Evolutionary conservation across 371 early-diverging fungal genomes (phyloP).

Genomic region (Mortierella sp.): DNA sequence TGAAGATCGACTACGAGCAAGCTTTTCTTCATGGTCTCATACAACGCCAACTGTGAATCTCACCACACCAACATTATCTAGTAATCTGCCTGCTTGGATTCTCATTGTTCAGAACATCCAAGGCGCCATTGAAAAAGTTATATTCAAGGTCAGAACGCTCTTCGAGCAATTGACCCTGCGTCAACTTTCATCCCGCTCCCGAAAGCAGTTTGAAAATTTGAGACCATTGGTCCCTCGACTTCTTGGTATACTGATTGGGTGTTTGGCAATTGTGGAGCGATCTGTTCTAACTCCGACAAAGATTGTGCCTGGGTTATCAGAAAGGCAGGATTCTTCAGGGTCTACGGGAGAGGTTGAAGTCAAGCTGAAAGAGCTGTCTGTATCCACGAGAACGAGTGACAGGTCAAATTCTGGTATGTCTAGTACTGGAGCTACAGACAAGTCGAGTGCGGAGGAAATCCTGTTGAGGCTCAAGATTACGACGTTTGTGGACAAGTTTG

Average conservation of each 20-base stretch:
- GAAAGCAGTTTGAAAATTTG: conserved; percentile 41
- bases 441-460: conserved; percentile 21
- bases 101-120: conserved; percentile 34
- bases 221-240: conserved; percentile 27
- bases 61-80: background rate
- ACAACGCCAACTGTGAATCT: background rate
- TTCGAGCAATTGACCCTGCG: conserved; percentile 20
- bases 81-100: conserved; percentile 44
- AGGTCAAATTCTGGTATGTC: background rate
- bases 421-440: conserved; percentile 11
- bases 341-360: background rate
- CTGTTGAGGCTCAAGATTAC: conserved; percentile 22
- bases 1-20: background rate
- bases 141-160: conserved; percentile 23
- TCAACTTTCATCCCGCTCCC: conserved; percentile 35
- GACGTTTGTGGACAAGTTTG: conserved; percentile 48
- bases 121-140: conserved; percentile 19
- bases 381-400: background rate
- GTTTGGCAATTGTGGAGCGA: conserved; percentile 36
- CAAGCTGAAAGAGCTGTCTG: background rate
- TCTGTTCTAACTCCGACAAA: conserved; percentile 11
- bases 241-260: conserved; percentile 37
- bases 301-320: background rate
- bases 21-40: conserved; percentile 12
- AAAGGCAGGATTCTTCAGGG: background rate